Evolutionary conservation across 495 filamentous ascomycete species (phyloP).

Genomic region (Apiosordaria backusii): DNA sequence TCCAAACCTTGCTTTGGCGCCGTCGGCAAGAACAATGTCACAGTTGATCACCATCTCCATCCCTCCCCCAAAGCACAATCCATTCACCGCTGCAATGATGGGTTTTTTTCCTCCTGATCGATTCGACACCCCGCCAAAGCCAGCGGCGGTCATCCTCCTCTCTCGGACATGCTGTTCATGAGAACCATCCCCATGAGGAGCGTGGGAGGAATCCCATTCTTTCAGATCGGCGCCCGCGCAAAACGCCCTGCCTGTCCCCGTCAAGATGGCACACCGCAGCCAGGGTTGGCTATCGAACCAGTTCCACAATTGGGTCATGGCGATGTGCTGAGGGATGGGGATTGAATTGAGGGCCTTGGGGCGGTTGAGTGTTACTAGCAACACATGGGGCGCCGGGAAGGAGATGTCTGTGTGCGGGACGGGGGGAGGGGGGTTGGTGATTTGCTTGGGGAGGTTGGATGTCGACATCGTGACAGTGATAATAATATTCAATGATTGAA

Average conservation of each 20-base stretch:
- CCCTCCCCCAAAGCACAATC: conserved; percentile 70
- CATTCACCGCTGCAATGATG: conserved; percentile 76
- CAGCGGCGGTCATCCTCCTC: conserved; percentile 36
- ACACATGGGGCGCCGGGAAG: conserved; percentile 54
- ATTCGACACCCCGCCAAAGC: conserved; percentile 50
- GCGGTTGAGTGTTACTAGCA: conserved; percentile 62
- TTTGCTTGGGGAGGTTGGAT: conserved; percentile 1
- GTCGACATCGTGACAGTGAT: neutral
- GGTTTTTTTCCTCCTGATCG: conserved; percentile 60
- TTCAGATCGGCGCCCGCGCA: conserved; percentile 58
- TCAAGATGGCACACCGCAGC: conserved; percentile 55
- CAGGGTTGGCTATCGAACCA: conserved; percentile 58
- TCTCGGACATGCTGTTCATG: conserved; percentile 24
- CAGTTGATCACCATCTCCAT: conserved; percentile 71
- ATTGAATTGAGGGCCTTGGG: conserved; percentile 58
- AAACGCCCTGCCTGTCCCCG: conserved; percentile 53
- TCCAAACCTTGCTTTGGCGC: conserved; percentile 55
- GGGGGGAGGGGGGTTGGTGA: neutral
- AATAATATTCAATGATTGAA: neutral
- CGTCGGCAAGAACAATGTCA: conserved; percentile 66
- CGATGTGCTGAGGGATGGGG: conserved; percentile 45
- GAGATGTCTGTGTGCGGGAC: conserved; percentile 43
- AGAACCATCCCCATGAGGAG: conserved; percentile 45
- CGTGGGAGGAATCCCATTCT: conserved; percentile 40
- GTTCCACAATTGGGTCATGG: conserved; percentile 49